Evolutionary conservation across 2,329 filamentous ascomycete species (phyloP).

Genomic region (Pseudogymnoascus sp.): DNA sequence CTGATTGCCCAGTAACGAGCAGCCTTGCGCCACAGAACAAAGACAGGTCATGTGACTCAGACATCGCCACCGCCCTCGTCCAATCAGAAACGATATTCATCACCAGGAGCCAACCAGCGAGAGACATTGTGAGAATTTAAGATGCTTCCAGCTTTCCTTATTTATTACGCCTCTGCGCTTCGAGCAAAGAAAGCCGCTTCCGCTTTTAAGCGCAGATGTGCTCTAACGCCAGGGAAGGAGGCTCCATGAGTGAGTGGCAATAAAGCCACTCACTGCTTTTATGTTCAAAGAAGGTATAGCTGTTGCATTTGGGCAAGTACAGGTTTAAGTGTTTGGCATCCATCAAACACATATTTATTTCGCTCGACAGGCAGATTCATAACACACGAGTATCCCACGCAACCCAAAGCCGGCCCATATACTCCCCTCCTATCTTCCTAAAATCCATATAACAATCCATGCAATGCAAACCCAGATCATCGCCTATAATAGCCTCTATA

Average conservation of each 20-base stretch:
- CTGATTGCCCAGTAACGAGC: constrained; percentile 6
- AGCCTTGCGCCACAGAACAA: constrained; percentile 3
- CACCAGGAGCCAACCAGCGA: not conserved
- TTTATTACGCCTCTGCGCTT: not conserved
- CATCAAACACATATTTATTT: constrained; percentile 1
- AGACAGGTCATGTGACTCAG: constrained; percentile 6
- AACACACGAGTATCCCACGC: constrained; percentile 4
- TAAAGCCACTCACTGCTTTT: not conserved
- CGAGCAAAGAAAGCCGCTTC: not conserved
- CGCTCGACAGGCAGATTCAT: not conserved
- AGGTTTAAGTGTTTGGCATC: not conserved
- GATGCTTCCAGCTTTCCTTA: not conserved
- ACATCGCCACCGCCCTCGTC: not conserved
- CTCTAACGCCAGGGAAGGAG: not conserved
- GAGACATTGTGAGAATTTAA: not conserved
- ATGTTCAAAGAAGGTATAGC: not conserved
- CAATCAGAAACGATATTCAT: not conserved
- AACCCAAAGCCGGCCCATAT: constrained; percentile 4
- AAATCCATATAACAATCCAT: not conserved
- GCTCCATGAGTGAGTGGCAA: not conserved
- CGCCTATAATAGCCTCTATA: not conserved
- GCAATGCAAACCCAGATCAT: not conserved
- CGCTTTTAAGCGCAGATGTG: not conserved
- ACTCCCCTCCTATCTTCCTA: not conserved
- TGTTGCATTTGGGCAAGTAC: not conserved